Evolutionary conservation across 75 land plant species (phyloP).

Genomic region (Picea glauca): DNA sequence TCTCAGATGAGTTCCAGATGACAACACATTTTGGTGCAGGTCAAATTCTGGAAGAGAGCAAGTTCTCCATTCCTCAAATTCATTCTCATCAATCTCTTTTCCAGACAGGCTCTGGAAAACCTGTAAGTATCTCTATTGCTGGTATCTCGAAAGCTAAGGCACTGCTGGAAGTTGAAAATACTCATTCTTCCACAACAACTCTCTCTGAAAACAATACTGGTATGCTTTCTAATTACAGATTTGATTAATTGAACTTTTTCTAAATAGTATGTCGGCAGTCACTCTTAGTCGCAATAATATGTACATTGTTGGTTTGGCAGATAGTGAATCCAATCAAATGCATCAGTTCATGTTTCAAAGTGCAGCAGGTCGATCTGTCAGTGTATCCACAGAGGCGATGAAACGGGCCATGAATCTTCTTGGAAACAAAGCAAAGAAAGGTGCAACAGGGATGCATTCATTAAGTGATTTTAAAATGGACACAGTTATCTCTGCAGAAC

Average conservation of each 20-base stretch:
- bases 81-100: constrained; percentile 27
- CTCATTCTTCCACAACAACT: constrained; percentile 7
- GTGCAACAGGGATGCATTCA: neutral
- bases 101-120: constrained; percentile 48
- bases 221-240: neutral
- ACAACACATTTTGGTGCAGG: neutral
- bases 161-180: constrained; percentile 31
- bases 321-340: constrained; percentile 1
- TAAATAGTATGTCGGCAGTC: neutral
- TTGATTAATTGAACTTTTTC: neutral
- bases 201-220: neutral
- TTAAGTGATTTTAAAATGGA: neutral
- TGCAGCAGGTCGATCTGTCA: neutral
- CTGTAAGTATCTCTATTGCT: constrained; percentile 38
- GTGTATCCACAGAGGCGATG: constrained; percentile 2
- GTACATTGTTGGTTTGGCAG: neutral
- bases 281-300: neutral
- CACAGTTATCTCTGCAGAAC: constrained; percentile 13
- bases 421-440: neutral
- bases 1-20: neutral
- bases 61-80: neutral
- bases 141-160: constrained; percentile 49
- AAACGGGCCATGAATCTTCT: constrained; percentile 2
- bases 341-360: neutral
- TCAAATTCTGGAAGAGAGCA: neutral